A percentile compares a stretch with the other conserved stretches of the same genome.
Evolutionary conservation across 2,329 filamentous ascomycete species (phyloP).

Genomic region (Neonectria ditissima): DNA sequence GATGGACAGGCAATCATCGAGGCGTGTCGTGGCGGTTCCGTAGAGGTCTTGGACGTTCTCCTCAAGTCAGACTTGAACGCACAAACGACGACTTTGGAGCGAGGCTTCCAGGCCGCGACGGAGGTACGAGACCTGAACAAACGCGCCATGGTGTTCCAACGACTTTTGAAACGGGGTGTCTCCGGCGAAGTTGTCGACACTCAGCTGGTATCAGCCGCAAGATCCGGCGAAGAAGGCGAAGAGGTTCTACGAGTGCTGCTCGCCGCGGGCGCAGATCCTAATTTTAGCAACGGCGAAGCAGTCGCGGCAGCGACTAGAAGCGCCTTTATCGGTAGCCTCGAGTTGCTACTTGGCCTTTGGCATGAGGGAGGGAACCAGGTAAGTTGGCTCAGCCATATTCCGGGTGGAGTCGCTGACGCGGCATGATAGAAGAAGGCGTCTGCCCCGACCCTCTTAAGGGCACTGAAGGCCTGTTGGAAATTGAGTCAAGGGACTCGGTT

Average conservation of each 20-base stretch:
- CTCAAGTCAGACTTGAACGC: conserved; percentile 56
- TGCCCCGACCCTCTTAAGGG: conserved; percentile 59
- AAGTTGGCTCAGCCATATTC: conserved; percentile 33
- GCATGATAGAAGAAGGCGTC: conserved; percentile 58
- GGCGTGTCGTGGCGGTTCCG: conserved; percentile 63
- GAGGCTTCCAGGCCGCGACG: conserved; percentile 67
- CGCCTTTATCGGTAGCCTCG: conserved; percentile 62
- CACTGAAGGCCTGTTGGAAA: conserved; percentile 66
- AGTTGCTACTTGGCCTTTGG: conserved; percentile 63
- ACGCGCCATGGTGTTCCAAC: conserved; percentile 62
- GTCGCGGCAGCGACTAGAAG: conserved; percentile 66
- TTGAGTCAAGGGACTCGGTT: conserved; percentile 62
- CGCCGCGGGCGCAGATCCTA: conserved; percentile 64
- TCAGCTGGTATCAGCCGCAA: conserved; percentile 64
- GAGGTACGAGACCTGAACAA: conserved; percentile 63
- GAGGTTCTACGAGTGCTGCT: conserved; percentile 64
- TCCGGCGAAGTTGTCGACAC: conserved; percentile 63
- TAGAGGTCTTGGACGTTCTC: conserved; percentile 63
- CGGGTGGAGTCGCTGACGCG: conserved; percentile 30
- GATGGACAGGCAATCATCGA: conserved; percentile 66
- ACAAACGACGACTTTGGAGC: conserved; percentile 57
- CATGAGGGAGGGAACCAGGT: conserved; percentile 57
- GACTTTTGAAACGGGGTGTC: conserved; percentile 63
- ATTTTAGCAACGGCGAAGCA: conserved; percentile 66
- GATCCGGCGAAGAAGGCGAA: conserved; percentile 62